Base-by-base conservation (phyloP, 2,329 filamentous ascomycete genomes). In the Fusarium sp. region DNA sequence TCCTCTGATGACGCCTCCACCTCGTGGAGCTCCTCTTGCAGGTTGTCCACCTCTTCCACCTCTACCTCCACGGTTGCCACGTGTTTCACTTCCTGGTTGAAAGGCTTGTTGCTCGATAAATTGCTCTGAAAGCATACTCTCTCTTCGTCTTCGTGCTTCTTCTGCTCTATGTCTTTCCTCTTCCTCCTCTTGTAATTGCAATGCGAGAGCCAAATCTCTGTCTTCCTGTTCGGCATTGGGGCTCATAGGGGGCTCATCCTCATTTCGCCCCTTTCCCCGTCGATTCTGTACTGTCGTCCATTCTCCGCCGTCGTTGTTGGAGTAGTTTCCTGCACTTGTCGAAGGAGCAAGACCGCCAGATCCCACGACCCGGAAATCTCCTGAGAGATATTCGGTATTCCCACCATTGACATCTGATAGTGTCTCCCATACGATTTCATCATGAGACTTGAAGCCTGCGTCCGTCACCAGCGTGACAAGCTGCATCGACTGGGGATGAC, bases 371-470 rank as follows among this genome's bases (percentile, higher is more conserved):
- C 92, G 89, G 81, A 98, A 98, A 77, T 98, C 95, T 4, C 96
- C 96, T 0, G 94, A 94, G 74, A 94, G 94, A 76, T 97, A 94
- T 78, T 95, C 93, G 5, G 93, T 91, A 18, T 89, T 89, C 76
- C 93, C 92, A 12, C 96, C 96, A 56, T 91, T 96, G 27, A 97
- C 91, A 76, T 98, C 95, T 2, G 93, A 92, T 4, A 99, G 86
- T 14, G 92, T 96, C 81, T 99, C 96, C 96, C 96, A 99, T 0
- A 99, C 94, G 17, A 99, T 91, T 79, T 98, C 95, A 20, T 94
- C 92, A 75, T 98, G 94, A 14, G 87, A 89, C 15, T 92, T 91
- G 78, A 97, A 99, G 2, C 96, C 96, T 31, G 94, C 93, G 79
- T 99, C 96, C 0, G 96, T 98, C 18, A 99, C 94, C 6, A 99